Evolutionary conservation across 31 red algal species (phyloP), one percentile per base, ranked within the genome.

Genomic region (Odonthalia washingtoniensis): DNA sequence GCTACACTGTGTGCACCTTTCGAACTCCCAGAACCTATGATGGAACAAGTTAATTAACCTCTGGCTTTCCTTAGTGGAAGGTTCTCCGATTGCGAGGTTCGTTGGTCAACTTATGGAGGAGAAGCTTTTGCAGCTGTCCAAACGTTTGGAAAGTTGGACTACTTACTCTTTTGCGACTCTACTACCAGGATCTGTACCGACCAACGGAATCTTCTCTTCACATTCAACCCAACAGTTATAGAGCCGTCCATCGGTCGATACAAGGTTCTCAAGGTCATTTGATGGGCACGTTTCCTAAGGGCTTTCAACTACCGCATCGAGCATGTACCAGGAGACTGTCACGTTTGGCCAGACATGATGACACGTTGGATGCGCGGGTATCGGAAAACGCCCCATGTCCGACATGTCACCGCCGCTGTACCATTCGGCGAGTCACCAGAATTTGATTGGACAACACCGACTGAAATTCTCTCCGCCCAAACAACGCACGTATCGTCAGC

Each of bases 201-300:
- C 33, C 83, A 86, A 61, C 83, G 83, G 39, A 86, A 75, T 45
- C 60, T 76, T 2, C 70, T 86, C 9, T 86, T 86, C 41, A 32
- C 38, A 2, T 76, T 86, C 83, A 86, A 64, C 41, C 42, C 67
- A 4, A 40, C 75, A 2, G 6, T 40, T 3, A 76, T 86, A 70
- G 70, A 86, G 44, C 83, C 67, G 5, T 86, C 68, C 3, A 67
- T 86, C 24, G 70, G 83, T 30, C 68, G 67, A 3, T 41, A 86
- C 70, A 76, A 76, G 32, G 83, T 83, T 2, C 80, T 83, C 36
- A 83, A 83, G 64, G 80, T 83, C 5, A 41, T 83, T 41, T 45
- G 80, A 9, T 83, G 80, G 80, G 80, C 80, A 40, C 65, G 68
- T 21, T 83, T 40, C 65, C 80, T 83, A 3, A 74, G 63, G 40